Conservation (phyloP, 768 basidiomycete species). For the Leccinum arenicola region DNA sequence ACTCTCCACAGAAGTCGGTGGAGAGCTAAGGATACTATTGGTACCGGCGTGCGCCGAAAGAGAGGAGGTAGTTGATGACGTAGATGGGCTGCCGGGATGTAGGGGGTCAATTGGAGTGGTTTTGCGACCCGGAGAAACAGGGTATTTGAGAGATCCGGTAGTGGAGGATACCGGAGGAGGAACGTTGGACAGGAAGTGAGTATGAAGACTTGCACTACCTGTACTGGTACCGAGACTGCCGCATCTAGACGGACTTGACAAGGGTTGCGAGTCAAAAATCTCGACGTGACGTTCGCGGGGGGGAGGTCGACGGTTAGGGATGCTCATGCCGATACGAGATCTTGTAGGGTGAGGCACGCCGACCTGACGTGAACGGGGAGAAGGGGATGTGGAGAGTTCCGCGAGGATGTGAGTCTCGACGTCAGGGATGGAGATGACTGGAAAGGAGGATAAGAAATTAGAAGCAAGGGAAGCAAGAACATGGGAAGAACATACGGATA, state of each 20-base stretch:
- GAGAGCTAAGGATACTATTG: constrained; percentile 45
- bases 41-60: constrained; percentile 37
- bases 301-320: constrained; percentile 49
- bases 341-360: constrained; percentile 72
- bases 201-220: constrained; percentile 19
- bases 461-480: constrained; percentile 36
- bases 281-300: constrained; percentile 64
- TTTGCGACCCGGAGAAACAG: constrained; percentile 5
- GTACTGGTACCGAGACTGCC: constrained; percentile 32
- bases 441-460: constrained; percentile 8
- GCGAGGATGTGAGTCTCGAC: constrained; percentile 69
- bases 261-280: constrained; percentile 80
- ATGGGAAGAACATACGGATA: constrained; percentile 70
- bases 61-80: constrained; percentile 41
- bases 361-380: constrained; percentile 76
- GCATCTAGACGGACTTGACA: constrained; percentile 49
- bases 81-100: constrained; percentile 37
- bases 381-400: constrained; percentile 64
- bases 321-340: constrained; percentile 58
- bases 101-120: constrained; percentile 5
- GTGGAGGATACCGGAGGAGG: constrained; percentile 8
- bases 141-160: constrained; percentile 26
- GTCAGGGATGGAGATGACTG: constrained; percentile 84
- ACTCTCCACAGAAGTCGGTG: constrained; percentile 48
- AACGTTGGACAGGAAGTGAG: constrained; percentile 12